A percentile compares a stretch with the other conserved stretches of the same genome.
phyloP scores from a whole-genome alignment of 164 flowering plant genomes.

The Liquidambar formosana region DNA sequence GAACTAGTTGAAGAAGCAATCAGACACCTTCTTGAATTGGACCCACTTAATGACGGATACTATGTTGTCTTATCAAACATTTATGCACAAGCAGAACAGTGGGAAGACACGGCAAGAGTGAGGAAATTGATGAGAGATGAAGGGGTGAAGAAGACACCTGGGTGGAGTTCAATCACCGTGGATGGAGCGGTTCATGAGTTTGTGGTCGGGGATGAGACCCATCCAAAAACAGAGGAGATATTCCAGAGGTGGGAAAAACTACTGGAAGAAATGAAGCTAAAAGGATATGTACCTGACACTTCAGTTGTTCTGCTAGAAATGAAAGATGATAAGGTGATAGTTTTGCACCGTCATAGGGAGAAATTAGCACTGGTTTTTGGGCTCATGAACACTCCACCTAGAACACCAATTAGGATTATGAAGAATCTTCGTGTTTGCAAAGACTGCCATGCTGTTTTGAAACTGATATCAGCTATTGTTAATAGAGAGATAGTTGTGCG shows the following conservation, averaged over 20 bases:
- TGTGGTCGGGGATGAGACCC: slow-evolving; percentile 61
- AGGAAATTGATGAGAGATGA: slow-evolving; percentile 54
- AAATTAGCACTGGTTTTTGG: slow-evolving; percentile 61
- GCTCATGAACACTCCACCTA: slow-evolving; percentile 42
- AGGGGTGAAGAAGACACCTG: slow-evolving; percentile 65
- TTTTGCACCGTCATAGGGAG: slow-evolving; percentile 66
- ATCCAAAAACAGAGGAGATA: slow-evolving; percentile 47
- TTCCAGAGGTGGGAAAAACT: slow-evolving; percentile 46
- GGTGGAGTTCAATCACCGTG: slow-evolving; percentile 56
- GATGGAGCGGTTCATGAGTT: slow-evolving; percentile 55
- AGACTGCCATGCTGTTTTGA: slow-evolving; percentile 65
- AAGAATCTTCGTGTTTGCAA: slow-evolving; percentile 70
- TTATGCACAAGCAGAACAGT: slow-evolving; percentile 54
- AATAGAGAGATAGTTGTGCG: slow-evolving; percentile 55
- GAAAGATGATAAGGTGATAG: slow-evolving; percentile 52
- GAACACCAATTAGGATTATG: slow-evolving; percentile 57
- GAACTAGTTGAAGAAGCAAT: slow-evolving; percentile 61
- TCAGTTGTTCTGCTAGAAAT: slow-evolving; percentile 57
- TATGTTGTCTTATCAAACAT: slow-evolving; percentile 64
- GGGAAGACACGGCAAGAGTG: slow-evolving; percentile 58
- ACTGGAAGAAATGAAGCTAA: slow-evolving; percentile 38
- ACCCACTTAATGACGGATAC: slow-evolving; percentile 63
- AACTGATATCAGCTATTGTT: slow-evolving; percentile 43
- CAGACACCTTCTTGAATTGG: slow-evolving; percentile 48
- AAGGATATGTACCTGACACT: slow-evolving; percentile 59